phyloP scores from a whole-genome alignment of 2,329 filamentous ascomycete species.

The Cordyceps javanica region DNA sequence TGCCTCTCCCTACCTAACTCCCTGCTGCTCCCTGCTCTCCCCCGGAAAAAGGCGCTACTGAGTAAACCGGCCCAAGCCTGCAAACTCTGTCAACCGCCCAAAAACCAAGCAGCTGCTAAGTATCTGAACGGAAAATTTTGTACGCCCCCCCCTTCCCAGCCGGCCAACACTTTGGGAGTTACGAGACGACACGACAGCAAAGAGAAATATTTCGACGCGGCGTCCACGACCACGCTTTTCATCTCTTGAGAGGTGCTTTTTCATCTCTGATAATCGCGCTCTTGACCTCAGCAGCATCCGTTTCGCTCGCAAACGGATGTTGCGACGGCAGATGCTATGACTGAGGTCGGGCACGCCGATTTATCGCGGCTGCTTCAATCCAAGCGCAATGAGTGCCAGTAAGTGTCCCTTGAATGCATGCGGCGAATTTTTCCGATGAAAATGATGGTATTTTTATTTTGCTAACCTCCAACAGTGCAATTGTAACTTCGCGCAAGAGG shows the following conservation, averaged over 20 bases:
- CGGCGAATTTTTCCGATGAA: conserved; percentile 44
- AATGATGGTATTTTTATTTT: conserved; percentile 37
- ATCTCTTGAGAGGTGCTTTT: conserved; percentile 24
- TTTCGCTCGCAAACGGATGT: conserved; percentile 64
- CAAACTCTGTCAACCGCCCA: background rate
- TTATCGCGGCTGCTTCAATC: conserved; percentile 60
- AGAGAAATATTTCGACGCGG: conserved; percentile 27
- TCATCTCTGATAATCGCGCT: conserved; percentile 24
- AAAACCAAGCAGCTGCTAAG: conserved; percentile 3
- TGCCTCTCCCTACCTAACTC: background rate
- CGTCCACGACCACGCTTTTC: conserved; percentile 22
- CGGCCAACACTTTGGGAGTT: conserved; percentile 8
- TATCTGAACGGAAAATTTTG: conserved; percentile 26
- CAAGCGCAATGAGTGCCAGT: conserved; percentile 59
- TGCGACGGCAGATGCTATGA: conserved; percentile 63
- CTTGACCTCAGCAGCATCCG: conserved; percentile 37
- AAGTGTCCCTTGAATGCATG: conserved; percentile 37
- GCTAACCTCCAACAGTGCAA: conserved; percentile 51
- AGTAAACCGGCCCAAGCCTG: background rate
- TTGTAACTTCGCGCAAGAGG: conserved; percentile 79
- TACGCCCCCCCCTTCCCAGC: conserved; percentile 7
- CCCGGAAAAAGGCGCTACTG: conserved; percentile 5
- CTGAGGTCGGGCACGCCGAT: conserved; percentile 62
- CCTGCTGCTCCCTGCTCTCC: background rate
- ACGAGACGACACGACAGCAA: conserved; percentile 3